Evolutionary conservation across 345 rosid genomes (phyloP).

Genomic region (Ceriops tagal): DNA sequence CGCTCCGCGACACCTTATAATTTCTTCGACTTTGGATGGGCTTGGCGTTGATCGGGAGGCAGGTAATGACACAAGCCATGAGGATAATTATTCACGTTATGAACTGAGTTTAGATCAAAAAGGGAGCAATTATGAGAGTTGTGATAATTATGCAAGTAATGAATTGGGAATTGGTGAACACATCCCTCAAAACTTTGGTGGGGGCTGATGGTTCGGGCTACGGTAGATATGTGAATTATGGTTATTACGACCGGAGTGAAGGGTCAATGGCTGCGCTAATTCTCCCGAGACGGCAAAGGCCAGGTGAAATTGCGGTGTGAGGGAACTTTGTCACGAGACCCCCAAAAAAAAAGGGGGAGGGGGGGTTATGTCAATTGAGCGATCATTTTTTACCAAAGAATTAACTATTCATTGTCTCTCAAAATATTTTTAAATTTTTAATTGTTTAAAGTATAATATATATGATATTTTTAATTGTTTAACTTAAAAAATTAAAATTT

Average conservation of each 20-base stretch:
- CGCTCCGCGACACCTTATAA: neutral
- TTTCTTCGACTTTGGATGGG: constrained; percentile 11
- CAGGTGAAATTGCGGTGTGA: neutral
- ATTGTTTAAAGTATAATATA: no score
- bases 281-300: no score
- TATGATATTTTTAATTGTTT: no score
- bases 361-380: no score
- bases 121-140: constrained; percentile 1
- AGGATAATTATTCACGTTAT: no score
- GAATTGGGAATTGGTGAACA: constrained; percentile 8
- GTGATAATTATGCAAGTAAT: constrained; percentile 15
- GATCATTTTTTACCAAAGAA: no score
- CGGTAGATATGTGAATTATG: constrained; percentile 9
- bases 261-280: neutral
- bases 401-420: no score
- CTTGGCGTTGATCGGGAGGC: constrained; percentile 21
- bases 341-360: no score
- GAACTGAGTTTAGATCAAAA: neutral
- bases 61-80: constrained; percentile 15
- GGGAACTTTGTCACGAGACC: no score
- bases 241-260: neutral
- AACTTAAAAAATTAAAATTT: no score
- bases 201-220: neutral
- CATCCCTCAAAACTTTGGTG: neutral
- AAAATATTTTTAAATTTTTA: no score